Evolutionary conservation across 2,329 filamentous ascomycete species (phyloP).

Genomic region (Byssochlamys sp.): DNA sequence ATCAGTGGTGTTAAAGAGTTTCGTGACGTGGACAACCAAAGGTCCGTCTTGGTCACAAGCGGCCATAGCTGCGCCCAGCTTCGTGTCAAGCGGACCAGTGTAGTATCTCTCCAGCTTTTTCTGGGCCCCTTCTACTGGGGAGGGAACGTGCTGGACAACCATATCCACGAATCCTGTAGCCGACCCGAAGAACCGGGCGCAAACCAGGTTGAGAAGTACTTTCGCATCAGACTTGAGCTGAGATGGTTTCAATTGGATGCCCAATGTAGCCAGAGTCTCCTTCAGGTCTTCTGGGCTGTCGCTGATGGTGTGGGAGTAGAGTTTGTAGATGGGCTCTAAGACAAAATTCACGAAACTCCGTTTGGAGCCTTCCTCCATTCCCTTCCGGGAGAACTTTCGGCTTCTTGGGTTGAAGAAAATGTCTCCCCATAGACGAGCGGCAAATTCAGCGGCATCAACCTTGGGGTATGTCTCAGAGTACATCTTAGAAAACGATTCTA

Average conservation of each 20-base stretch:
- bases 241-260: constrained; percentile 80
- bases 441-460: constrained; percentile 74
- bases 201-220: constrained; percentile 77
- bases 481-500: constrained; percentile 91
- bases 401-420: constrained; percentile 89
- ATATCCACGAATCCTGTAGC: constrained; percentile 90
- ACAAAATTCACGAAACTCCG: constrained; percentile 90
- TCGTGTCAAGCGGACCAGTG: constrained; percentile 76
- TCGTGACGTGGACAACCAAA: constrained; percentile 82
- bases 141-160: constrained; percentile 80
- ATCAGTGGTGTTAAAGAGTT: constrained; percentile 81
- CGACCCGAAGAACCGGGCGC: constrained; percentile 88
- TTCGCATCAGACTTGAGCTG: constrained; percentile 86
- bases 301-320: constrained; percentile 90
- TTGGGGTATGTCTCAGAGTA: constrained; percentile 81
- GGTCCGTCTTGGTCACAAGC: constrained; percentile 82
- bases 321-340: constrained; percentile 92
- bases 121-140: constrained; percentile 67
- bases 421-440: constrained; percentile 82
- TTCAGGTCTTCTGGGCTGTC: constrained; percentile 78
- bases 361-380: constrained; percentile 67
- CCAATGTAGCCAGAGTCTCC: constrained; percentile 64
- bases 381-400: constrained; percentile 83
- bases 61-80: constrained; percentile 69
- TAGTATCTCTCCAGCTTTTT: constrained; percentile 77